A percentile compares a stretch with the other conserved stretches of the same genome.
Conservation (phyloP, 495 filamentous ascomycete species). For the Neurospora sublineolata region DNA sequence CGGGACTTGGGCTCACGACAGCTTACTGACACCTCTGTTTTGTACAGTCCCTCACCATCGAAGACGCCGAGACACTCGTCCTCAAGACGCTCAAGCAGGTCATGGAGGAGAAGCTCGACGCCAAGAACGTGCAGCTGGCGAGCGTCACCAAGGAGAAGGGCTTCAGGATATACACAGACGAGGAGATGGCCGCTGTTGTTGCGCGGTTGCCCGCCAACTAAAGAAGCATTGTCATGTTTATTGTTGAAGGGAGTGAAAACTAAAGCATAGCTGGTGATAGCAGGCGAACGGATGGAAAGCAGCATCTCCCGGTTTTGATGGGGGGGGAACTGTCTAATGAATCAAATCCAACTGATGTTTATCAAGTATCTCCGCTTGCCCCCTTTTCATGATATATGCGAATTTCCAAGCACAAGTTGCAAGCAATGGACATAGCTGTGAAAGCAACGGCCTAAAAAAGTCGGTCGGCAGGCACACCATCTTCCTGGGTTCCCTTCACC, state of each 20-base stretch:
- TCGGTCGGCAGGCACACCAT: neutral
- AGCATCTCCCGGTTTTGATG: neutral
- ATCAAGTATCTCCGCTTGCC: neutral
- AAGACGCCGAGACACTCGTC: slow-evolving; percentile 87
- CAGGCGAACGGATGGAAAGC: neutral
- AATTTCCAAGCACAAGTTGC: neutral
- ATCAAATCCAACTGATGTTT: neutral
- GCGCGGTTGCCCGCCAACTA: slow-evolving; percentile 53
- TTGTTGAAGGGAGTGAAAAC: neutral
- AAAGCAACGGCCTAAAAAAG: neutral
- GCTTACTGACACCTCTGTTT: slow-evolving; percentile 4
- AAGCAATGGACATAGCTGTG: neutral
- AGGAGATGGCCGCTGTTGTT: slow-evolving; percentile 89
- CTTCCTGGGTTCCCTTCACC: neutral
- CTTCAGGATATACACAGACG: slow-evolving; percentile 94
- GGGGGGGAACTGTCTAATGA: neutral
- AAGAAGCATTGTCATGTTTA: neutral
- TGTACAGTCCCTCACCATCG: slow-evolving; percentile 67
- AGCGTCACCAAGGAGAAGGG: slow-evolving; percentile 96
- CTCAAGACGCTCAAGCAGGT: slow-evolving; percentile 98
- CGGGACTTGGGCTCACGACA: neutral
- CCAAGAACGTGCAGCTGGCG: slow-evolving; percentile 95
- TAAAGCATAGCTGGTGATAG: neutral
- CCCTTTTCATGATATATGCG: neutral
- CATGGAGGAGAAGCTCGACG: slow-evolving; percentile 98